Percentiles rank a stretch among this genome's conserved stretches.
Conservation (phyloP, 1,284 basidiomycete genomes). For the Singerocomus inundabilis region DNA sequence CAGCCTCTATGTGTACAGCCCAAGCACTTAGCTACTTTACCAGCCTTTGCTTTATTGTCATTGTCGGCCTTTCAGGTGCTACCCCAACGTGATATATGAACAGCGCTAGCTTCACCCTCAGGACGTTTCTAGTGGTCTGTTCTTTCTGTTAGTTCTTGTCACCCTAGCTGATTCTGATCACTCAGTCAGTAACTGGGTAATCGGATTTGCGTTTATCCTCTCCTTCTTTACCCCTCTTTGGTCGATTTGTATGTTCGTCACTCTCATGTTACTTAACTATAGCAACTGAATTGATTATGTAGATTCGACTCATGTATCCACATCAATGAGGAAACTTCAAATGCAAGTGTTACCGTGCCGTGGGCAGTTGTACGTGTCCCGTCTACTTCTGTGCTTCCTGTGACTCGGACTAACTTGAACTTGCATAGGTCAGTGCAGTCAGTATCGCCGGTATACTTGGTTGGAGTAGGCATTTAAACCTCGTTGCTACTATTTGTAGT, state of each 20-base stretch:
- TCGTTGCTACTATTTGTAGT: neutral
- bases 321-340: constrained; percentile 75
- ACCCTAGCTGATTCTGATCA: neutral
- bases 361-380: constrained; percentile 57
- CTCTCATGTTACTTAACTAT: neutral
- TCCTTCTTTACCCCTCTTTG: constrained; percentile 76
- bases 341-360: constrained; percentile 70
- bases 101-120: constrained; percentile 61
- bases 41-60: constrained; percentile 71
- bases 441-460: constrained; percentile 62
- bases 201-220: constrained; percentile 73
- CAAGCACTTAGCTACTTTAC: neutral
- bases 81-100: constrained; percentile 70
- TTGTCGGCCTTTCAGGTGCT: constrained; percentile 72
- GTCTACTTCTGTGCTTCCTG: neutral
- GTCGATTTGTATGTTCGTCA: constrained; percentile 61
- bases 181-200: constrained; percentile 65
- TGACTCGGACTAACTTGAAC: constrained; percentile 2
- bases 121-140: constrained; percentile 59
- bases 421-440: constrained; percentile 48
- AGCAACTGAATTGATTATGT: constrained; percentile 27
- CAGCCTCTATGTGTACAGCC: neutral
- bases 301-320: constrained; percentile 66
- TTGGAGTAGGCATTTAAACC: constrained; percentile 48
- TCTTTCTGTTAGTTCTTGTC: neutral